Base-by-base conservation (phyloP, 2,329 filamentous ascomycete genomes). In the Stagonosporopsis tanaceti region DNA sequence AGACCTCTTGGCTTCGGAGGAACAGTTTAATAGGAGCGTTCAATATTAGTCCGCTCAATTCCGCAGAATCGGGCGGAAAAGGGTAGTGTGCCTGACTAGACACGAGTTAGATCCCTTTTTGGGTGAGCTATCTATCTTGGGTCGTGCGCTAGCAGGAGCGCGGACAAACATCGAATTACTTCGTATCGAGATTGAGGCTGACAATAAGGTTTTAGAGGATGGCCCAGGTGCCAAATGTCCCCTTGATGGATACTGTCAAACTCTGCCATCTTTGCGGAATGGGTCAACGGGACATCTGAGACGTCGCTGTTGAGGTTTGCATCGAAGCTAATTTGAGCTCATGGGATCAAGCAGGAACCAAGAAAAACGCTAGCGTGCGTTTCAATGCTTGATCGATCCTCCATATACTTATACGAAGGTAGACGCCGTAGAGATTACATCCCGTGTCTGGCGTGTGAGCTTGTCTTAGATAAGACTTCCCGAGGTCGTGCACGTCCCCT, bases 1-100 rank as follows among this genome's bases (percentile, higher is more conserved):
- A 65, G 54, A 20, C 54, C 22, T 58, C 52, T 65, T 54, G 59
- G 57, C 61, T 64, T 50, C 35, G 58, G 59, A 61, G 59, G 41
- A 61, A 50, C 59, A 59, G 55, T 47, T 62, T 61, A 65, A 61
- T 59, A 64, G 55, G 59, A 64, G 57, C 44, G 54, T 57, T 62
- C 57, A 38, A 57, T 48, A 53, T 58, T 48, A 53, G 25, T 63
- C 58, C 15, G 62, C 60, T 56, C 53, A 45, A 63, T 25, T 44
- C 40, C 40, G 40, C 24, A 30, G 12, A 30, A 17, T 57, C 25
- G 63, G 59, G 46, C 50, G 57, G 50, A 61, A 60, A 61, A 61
- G 61, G 51, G 56, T n/a, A 61, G 53, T 60, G 62, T 63, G 55
- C 53, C 62, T 65, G 62, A 63, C 62, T 62, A 64, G 39, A 27